These are phyloP conservation scores for Claviceps maximensis DNA, from an alignment of 2,329 filamentous ascomycete genomes.

Conservation along the genomic window DNA sequence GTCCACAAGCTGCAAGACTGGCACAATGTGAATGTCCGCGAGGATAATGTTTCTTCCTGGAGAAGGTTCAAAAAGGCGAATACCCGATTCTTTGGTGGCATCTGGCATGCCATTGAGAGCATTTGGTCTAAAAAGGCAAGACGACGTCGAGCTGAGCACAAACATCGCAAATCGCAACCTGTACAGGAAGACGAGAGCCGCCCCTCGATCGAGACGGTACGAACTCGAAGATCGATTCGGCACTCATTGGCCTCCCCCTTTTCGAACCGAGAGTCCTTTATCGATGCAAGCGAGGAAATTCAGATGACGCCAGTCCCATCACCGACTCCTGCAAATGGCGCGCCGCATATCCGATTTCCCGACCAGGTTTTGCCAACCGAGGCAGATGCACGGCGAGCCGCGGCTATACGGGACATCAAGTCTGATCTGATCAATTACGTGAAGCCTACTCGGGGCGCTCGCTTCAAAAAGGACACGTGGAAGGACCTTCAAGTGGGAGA, in stretches of 20 bases:
- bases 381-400: conserved; percentile 19
- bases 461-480: conserved; percentile 90
- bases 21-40: conserved; percentile 84
- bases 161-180: conserved; percentile 12
- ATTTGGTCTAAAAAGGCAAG: conserved; percentile 39
- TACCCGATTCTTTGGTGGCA: conserved; percentile 43
- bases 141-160: conserved; percentile 36
- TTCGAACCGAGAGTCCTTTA: conserved; percentile 36
- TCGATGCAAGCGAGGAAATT: conserved; percentile 56
- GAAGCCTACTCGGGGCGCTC: conserved; percentile 52
- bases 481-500: conserved; percentile 92
- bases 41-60: conserved; percentile 78
- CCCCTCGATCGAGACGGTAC: conserved; percentile 37
- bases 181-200: conserved; percentile 39
- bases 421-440: conserved; percentile 59
- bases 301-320: conserved; percentile 94
- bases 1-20: conserved; percentile 82
- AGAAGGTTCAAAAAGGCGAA: conserved; percentile 82
- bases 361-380: conserved; percentile 25
- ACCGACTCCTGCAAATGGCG: conserved; percentile 40
- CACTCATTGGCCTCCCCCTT: conserved; percentile 37
- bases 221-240: conserved; percentile 21
- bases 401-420: conserved; percentile 32
- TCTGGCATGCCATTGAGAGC: conserved; percentile 34
- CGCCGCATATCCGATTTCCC: conserved; percentile 25